Conservation (phyloP, 176 grass and related monocot species). For the Oryza coarctata region DNA sequence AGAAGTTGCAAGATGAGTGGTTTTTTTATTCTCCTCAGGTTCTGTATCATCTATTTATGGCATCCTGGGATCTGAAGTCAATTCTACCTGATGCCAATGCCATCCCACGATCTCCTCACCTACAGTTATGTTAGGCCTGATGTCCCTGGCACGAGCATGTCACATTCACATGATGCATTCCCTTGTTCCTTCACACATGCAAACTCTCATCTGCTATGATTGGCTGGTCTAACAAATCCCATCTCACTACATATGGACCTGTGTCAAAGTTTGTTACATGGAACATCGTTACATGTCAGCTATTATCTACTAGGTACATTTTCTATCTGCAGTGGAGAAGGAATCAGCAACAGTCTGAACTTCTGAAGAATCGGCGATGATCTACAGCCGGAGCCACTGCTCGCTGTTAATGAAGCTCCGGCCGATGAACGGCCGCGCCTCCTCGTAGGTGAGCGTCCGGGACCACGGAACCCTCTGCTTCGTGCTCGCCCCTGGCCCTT, state of each 20-base stretch:
- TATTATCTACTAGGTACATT: conserved; percentile 23
- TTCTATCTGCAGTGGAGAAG: conserved; percentile 31
- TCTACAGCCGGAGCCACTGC: conserved; percentile 77
- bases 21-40: background rate
- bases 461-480: conserved; percentile 65
- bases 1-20: conserved; percentile 29
- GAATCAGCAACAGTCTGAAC: background rate
- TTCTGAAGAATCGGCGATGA: background rate
- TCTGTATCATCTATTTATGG: conserved; percentile 38
- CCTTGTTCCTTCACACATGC: conserved; percentile 15
- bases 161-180: conserved; percentile 30
- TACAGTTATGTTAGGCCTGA: conserved; percentile 43
- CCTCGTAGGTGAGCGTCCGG: conserved; percentile 67
- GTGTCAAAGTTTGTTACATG: conserved; percentile 28
- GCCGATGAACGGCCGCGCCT: conserved; percentile 72
- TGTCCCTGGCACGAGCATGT: background rate
- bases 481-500: conserved; percentile 63
- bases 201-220: conserved; percentile 1
- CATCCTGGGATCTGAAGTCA: conserved; percentile 34
- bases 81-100: conserved; percentile 1
- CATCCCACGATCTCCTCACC: conserved; percentile 29
- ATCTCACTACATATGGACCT: conserved; percentile 18
- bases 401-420: conserved; percentile 74
- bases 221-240: background rate
- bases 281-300: conserved; percentile 23